These are phyloP conservation scores for Metschnikowia lachancei DNA, from an alignment of 805 yeast species.

Conservation along the genomic window DNA sequence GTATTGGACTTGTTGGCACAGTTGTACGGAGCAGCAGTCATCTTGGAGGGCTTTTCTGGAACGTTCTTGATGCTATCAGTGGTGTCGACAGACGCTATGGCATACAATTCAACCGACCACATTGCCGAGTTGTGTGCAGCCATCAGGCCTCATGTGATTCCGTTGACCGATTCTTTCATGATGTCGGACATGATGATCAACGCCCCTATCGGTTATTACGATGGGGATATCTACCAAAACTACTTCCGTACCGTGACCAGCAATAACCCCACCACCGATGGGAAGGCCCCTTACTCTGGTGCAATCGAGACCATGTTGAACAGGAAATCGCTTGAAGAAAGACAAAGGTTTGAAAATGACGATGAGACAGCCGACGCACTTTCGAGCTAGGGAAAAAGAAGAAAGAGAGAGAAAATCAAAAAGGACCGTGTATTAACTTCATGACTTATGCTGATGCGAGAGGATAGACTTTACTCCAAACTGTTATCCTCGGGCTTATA, in stretches of 20 bases:
- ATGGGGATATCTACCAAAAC: constrained; percentile 81
- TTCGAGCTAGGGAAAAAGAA: constrained; percentile 8
- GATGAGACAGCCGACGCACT: constrained; percentile 35
- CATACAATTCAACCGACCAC: constrained; percentile 42
- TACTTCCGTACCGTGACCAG: constrained; percentile 58
- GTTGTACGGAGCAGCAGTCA: constrained; percentile 55
- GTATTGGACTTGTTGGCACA: constrained; percentile 54
- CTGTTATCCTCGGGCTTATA: constrained; percentile 81
- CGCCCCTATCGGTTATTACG: constrained; percentile 75
- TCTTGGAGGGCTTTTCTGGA: constrained; percentile 67
- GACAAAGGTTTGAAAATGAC: constrained; percentile 39
- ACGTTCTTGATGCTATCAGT: constrained; percentile 65
- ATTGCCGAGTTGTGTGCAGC: constrained; percentile 35
- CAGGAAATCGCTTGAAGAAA: constrained; percentile 34
- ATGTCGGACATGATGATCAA: constrained; percentile 77
- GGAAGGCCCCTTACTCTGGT: constrained; percentile 61
- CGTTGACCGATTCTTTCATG: constrained; percentile 80
- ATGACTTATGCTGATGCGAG: neutral
- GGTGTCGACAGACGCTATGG: constrained; percentile 48
- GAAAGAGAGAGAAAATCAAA: too few species aligned
- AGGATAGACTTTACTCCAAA: constrained; percentile 12
- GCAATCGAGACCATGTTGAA: constrained; percentile 41
- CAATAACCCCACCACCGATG: constrained; percentile 47
- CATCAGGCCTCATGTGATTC: constrained; percentile 64
- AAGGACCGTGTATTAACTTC: too few species aligned